phyloP scores from a whole-genome alignment of 768 basidiomycete species.

The Chalciporus sphaerocephalus region DNA sequence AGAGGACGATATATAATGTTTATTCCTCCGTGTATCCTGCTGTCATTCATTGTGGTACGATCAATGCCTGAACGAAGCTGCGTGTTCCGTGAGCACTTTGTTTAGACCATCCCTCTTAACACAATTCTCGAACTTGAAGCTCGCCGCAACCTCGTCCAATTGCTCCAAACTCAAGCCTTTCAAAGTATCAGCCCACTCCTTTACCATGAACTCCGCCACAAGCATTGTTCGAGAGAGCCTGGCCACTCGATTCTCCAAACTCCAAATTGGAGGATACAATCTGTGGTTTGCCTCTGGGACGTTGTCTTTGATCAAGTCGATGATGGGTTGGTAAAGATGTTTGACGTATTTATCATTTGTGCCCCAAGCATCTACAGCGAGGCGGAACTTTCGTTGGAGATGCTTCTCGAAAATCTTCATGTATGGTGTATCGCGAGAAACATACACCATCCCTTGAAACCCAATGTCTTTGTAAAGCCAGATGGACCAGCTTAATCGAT shows the following conservation, averaged over 20 bases:
- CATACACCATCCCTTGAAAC: slow-evolving; percentile 36
- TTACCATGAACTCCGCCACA: slow-evolving; percentile 32
- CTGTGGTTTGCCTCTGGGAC: slow-evolving; percentile 25
- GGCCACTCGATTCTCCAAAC: slow-evolving; percentile 21
- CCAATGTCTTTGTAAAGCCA: slow-evolving; percentile 58
- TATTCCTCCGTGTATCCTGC: too few relatives aligned
- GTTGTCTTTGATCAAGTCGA: slow-evolving; percentile 17
- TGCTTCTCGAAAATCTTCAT: slow-evolving; percentile 37
- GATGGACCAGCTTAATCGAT: slow-evolving; percentile 69
- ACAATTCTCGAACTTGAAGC: slow-evolving; percentile 42
- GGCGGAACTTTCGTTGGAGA: slow-evolving; percentile 37
- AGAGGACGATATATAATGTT: slow-evolving; percentile 24
- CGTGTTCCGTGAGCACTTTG: slow-evolving; percentile 10
- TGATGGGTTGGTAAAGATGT: slow-evolving; percentile 17
- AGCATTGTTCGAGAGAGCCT: slow-evolving; percentile 32
- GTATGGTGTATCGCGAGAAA: slow-evolving; percentile 36
- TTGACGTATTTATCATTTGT: slow-evolving; percentile 31
- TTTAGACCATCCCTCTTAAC: slow-evolving; percentile 26
- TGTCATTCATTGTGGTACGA: neutral
- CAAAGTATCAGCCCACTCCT: slow-evolving; percentile 32
- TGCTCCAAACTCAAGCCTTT: slow-evolving; percentile 31
- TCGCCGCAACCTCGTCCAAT: slow-evolving; percentile 38
- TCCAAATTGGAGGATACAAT: slow-evolving; percentile 36
- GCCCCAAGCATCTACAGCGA: slow-evolving; percentile 39
- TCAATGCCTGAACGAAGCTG: neutral